Evolutionary conservation across 1,284 basidiomycete genomes (phyloP), one percentile per base, ranked within the genome.

Genomic region (Bjerkandera adusta): DNA sequence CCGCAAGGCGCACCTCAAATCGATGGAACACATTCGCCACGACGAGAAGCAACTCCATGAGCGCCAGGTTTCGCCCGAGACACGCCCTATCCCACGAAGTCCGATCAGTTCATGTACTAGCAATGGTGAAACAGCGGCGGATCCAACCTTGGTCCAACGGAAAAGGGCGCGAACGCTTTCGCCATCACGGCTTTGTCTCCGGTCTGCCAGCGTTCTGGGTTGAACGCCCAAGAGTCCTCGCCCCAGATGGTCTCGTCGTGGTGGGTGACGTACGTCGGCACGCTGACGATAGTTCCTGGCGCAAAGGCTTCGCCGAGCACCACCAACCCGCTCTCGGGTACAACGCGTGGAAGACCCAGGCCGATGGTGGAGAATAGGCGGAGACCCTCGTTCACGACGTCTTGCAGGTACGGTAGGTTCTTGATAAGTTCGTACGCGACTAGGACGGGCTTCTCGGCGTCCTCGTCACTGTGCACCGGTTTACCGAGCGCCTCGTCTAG

Each of bases 51-150:
- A 89, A 59, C 56, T 90, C 84, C 68, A 89, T 69, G 43, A 68
- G 73, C 5, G 88, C 88, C 27, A 89, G 68, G 58, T 89, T 87
- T 16, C 79, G n/a, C n/a, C n/a, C n/a, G n/a, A n/a, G n/a, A n/a
- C n/a, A n/a, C n/a, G n/a, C n/a, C n/a, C n/a, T n/a, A n/a, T n/a
- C n/a, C n/a, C n/a, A n/a, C n/a, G n/a, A n/a, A n/a, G n/a, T n/a
- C n/a, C n/a, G n/a, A n/a, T n/a, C n/a, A n/a, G n/a, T n/a, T n/a
- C n/a, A n/a, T n/a, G n/a, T n/a, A n/a, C n/a, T n/a, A n/a, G n/a
- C n/a, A n/a, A n/a, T n/a, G n/a, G n/a, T n/a, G n/a, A n/a, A n/a
- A n/a, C n/a, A n/a, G n/a, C n/a, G 13, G 5, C 45, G 27, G 26
- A 45, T 25, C 20, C 26, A 26, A 77, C 80, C 80, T 69, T 12